Conservation (phyloP, 768 basidiomycete genomes). For the Mycena belliarum region DNA sequence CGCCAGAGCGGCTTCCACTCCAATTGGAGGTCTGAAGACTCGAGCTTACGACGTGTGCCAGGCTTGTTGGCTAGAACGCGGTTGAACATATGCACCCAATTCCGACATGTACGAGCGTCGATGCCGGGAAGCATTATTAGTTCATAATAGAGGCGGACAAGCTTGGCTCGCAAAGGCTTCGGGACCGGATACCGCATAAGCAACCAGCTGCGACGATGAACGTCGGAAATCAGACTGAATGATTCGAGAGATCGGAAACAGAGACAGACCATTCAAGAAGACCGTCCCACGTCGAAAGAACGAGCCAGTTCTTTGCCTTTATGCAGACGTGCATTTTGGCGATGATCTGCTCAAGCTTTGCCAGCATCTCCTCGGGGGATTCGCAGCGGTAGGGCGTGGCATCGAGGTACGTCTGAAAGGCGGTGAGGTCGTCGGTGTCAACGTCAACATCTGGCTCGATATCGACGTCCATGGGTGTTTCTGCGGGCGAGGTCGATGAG, state of each 20-base stretch:
- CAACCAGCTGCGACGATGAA: slow-evolving; percentile 58
- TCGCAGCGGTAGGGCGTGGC: slow-evolving; percentile 77
- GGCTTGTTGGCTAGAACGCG: slow-evolving; percentile 69
- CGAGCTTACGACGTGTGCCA: slow-evolving; percentile 65
- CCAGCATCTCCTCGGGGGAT: slow-evolving; percentile 68
- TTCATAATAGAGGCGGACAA: slow-evolving; percentile 78
- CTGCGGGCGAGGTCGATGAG: slow-evolving; percentile 9
- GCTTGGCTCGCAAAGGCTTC: slow-evolving; percentile 66
- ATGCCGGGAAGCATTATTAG: slow-evolving; percentile 76
- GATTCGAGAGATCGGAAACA: neutral
- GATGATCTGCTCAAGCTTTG: slow-evolving; percentile 67
- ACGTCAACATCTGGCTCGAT: slow-evolving; percentile 29
- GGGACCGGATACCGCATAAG: slow-evolving; percentile 79
- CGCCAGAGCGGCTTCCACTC: slow-evolving; percentile 81
- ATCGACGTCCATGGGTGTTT: slow-evolving; percentile 33
- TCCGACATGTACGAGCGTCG: slow-evolving; percentile 67
- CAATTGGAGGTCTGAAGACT: slow-evolving; percentile 64
- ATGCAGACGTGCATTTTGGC: slow-evolving; percentile 69
- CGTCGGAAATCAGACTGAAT: neutral
- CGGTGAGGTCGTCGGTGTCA: slow-evolving; percentile 55
- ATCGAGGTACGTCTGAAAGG: slow-evolving; percentile 66
- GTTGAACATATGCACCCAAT: slow-evolving; percentile 79
- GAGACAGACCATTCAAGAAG: slow-evolving; percentile 68
- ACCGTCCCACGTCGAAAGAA: slow-evolving; percentile 77
- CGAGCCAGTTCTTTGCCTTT: slow-evolving; percentile 74